These are phyloP conservation scores for Lippia alba DNA, from an alignment of 305 asterid genomes.

Conservation along the genomic window DNA sequence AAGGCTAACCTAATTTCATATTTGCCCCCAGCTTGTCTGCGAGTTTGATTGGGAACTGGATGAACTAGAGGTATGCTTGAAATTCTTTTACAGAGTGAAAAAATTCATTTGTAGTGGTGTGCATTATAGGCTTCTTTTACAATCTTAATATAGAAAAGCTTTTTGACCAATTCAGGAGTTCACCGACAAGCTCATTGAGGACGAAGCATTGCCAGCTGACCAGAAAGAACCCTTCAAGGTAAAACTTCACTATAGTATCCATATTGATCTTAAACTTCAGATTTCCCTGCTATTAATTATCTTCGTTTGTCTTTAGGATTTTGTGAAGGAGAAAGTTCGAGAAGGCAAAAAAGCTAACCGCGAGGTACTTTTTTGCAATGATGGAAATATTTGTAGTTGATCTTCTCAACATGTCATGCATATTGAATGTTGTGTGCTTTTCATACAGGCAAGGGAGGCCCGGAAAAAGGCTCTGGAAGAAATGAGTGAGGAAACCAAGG, in stretches of 20 bases:
- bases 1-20: slow-evolving; percentile 21
- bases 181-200: slow-evolving; percentile 67
- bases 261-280: not conserved
- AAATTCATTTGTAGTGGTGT: not conserved
- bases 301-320: slow-evolving; percentile 45
- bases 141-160: not conserved
- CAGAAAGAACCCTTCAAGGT: slow-evolving; percentile 77
- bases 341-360: slow-evolving; percentile 70
- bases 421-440: slow-evolving; percentile 27
- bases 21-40: slow-evolving; percentile 59
- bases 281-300: not conserved
- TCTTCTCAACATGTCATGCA: not conserved
- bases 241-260: slow-evolving; percentile 17
- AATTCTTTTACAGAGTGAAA: slow-evolving; percentile 3
- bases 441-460: slow-evolving; percentile 74
- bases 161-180: slow-evolving; percentile 58
- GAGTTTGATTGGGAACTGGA: slow-evolving; percentile 95
- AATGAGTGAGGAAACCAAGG: slow-evolving; percentile 67
- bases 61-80: slow-evolving; percentile 69
- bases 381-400: slow-evolving; percentile 3
- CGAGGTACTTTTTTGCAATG: slow-evolving; percentile 47
- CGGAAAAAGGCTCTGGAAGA: slow-evolving; percentile 76
- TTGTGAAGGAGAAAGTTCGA: slow-evolving; percentile 67
- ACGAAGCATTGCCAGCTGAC: slow-evolving; percentile 64
- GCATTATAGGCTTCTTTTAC: slow-evolving; percentile 20